Conservation (phyloP, 2,329 filamentous ascomycete species). For the Stemphylium vesicarium region DNA sequence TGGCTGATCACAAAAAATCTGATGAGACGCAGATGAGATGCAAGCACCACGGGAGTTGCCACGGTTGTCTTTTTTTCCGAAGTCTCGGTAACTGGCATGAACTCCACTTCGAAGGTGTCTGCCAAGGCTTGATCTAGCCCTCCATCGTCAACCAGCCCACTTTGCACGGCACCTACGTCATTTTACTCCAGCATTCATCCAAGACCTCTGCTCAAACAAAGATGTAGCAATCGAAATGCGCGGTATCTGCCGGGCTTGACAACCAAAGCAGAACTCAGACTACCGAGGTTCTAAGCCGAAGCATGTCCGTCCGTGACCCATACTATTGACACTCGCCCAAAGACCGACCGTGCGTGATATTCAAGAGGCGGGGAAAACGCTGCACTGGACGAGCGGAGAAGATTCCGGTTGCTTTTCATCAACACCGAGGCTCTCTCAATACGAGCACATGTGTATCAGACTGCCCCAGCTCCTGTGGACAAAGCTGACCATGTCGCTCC, state of each 20-base stretch:
- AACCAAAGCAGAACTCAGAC: background rate
- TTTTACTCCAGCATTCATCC: background rate
- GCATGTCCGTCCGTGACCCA: background rate
- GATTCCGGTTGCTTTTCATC: slow-evolving; percentile 1
- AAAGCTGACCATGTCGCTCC: background rate
- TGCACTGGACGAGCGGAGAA: background rate
- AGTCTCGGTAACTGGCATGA: slow-evolving; percentile 6
- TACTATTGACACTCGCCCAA: slow-evolving; percentile 2
- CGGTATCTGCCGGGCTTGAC: background rate
- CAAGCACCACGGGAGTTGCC: background rate
- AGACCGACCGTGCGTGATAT: background rate
- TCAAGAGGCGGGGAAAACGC: slow-evolving; percentile 2
- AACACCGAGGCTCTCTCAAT: background rate
- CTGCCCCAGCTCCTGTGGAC: slow-evolving; percentile 5
- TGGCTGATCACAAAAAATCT: slow-evolving; percentile 4
- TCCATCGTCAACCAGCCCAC: background rate
- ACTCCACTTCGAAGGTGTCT: slow-evolving; percentile 1
- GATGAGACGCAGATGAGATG: background rate
- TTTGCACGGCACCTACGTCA: slow-evolving; percentile 3
- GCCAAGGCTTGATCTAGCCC: slow-evolving; percentile 8
- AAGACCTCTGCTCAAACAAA: background rate
- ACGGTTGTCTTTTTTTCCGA: background rate
- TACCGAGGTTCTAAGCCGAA: background rate
- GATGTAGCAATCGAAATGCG: background rate
- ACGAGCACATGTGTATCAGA: slow-evolving; percentile 10